Conservation (phyloP, 2,329 filamentous ascomycete genomes). For the Microdochium bolleyi region DNA sequence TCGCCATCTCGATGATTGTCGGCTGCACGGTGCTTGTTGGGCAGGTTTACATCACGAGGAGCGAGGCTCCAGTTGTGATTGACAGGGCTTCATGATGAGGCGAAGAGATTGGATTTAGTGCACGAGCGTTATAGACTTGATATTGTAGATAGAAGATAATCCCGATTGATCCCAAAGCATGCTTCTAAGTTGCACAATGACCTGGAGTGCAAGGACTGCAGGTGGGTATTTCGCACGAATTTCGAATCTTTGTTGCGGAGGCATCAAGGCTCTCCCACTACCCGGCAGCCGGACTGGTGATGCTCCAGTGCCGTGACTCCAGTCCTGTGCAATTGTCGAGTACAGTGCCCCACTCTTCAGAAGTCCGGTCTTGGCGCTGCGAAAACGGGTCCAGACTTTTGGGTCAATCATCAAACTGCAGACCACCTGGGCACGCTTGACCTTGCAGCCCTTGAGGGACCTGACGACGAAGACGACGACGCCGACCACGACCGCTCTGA, state of each 20-base stretch:
- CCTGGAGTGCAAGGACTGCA: too few species aligned
- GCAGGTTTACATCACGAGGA: constrained; percentile 53
- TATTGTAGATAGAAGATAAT: too few species aligned
- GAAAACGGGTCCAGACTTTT: neutral
- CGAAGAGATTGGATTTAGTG: too few species aligned
- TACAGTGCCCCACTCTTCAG: neutral
- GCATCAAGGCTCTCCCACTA: neutral
- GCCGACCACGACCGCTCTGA: neutral
- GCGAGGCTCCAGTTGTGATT: constrained; percentile 22
- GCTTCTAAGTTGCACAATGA: too few species aligned
- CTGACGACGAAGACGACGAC: neutral
- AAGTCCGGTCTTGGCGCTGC: neutral
- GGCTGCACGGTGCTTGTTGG: constrained; percentile 54
- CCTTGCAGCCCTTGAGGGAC: too few species aligned
- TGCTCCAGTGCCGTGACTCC: too few species aligned
- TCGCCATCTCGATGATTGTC: constrained; percentile 59
- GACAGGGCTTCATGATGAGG: too few species aligned
- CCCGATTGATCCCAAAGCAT: too few species aligned
- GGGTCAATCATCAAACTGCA: neutral
- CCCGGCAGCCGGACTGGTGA: neutral
- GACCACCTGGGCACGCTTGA: neutral
- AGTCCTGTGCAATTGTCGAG: too few species aligned
- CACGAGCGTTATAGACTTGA: too few species aligned
- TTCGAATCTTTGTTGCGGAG: too few species aligned
- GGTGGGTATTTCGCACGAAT: too few species aligned